Evolutionary conservation across 2,329 filamentous ascomycete species (phyloP), one percentile per base, ranked within the genome.

Genomic region (Fusarium lateritium): DNA sequence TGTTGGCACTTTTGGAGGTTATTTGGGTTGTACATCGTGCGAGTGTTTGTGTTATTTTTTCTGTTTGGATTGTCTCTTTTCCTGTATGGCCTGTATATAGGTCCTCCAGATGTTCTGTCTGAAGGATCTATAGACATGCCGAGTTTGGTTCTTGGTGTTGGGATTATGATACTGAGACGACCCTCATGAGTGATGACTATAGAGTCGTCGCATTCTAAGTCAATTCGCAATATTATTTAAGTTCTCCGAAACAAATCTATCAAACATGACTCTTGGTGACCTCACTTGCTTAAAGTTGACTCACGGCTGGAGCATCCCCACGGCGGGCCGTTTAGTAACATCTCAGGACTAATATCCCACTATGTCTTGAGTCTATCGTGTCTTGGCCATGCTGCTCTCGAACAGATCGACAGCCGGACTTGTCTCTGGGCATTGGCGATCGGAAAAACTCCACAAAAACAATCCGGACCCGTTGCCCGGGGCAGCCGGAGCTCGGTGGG

Each of bases 101-200:
- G 46, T 26, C 49, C 39, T 58, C 31, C 19, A 33, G 64, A 40
- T 22, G 22, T 22, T 39, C 46, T 21, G 40, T 52, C 40, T 31
- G 28, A 22, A 56, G 28, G 47, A 54, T 68, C 52, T 68, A 39
- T 40, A 28, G 8, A 47, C 13, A 28, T 47, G 21, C 39, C 51
- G 34, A 56, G 40, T 42, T 57, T 56, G 52, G 45, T 50, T 67
- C 56, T 70, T 67, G 67, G 61, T 74, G 68, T 76, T 75, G 62
- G 74, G 69, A 76, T 77, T 69, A 77, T 69, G 75, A 77, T 75
- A 75, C 70, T 75, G 70, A 75, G 67, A 77, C 55, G 75, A 76
- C 65, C 62, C 65, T 76, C 56, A 77, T 75, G 75, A 76, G 68
- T 76, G 70, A 76, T 71, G 75, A 73, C 71, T 74, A 71, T 73